These are phyloP conservation scores for Apostasia shenzhenica DNA, from an alignment of 106 monocot species.

Conservation along the genomic window DNA sequence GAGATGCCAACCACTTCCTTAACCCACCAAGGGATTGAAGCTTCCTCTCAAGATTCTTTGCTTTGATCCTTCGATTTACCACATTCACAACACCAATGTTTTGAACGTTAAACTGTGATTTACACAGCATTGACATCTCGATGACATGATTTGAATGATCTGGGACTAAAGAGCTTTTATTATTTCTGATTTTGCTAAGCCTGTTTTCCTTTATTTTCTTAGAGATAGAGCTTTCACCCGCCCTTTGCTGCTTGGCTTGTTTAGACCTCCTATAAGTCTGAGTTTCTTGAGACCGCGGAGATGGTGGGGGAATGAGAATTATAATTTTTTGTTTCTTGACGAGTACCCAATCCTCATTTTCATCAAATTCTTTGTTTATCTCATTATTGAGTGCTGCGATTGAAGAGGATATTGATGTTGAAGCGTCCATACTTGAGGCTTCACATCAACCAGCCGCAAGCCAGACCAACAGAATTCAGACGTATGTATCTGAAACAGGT, in stretches of 20 bases:
- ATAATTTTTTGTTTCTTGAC: constrained; percentile 59
- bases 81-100: constrained; percentile 21
- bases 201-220: constrained; percentile 1
- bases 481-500: no score
- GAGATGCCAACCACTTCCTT: constrained; percentile 36
- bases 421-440: no score
- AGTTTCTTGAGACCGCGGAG: constrained; percentile 18
- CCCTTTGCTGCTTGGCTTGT: constrained; percentile 4
- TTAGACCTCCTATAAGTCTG: background rate
- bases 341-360: constrained; percentile 61
- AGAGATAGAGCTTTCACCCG: background rate
- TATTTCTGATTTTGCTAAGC: background rate
- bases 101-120: background rate
- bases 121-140: background rate
- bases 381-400: no score
- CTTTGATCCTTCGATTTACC: constrained; percentile 29
- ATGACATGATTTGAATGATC: background rate
- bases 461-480: no score
- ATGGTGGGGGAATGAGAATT: constrained; percentile 54
- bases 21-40: constrained; percentile 44
- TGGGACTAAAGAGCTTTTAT: background rate
- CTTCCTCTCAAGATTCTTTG: constrained; percentile 35
- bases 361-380: constrained; percentile 14
- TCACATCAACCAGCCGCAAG: no score
- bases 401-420: no score